Percentiles rank a stretch among this genome's conserved stretches.
These are phyloP conservation scores for Adansonia gregorii DNA, from an alignment of 441 rosid species.

Conservation along the genomic window DNA sequence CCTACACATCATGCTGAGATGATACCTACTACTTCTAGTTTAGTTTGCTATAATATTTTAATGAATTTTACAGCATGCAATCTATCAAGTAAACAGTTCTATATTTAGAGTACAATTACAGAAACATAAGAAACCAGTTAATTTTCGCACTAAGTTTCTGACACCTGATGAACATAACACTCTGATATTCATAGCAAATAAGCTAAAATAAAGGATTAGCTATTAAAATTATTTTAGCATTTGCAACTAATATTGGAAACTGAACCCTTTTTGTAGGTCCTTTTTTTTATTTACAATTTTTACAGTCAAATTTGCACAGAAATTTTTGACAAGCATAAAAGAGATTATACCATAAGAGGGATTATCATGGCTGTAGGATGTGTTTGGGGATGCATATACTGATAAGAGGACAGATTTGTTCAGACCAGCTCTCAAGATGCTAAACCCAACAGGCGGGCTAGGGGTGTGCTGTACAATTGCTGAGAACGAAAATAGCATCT, in stretches of 20 bases:
- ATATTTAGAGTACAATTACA: not conserved
- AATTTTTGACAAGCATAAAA: slow-evolving; percentile 21
- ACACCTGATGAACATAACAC: slow-evolving; percentile 8
- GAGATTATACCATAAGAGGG: slow-evolving; percentile 81
- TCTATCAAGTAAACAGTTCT: slow-evolving; percentile 18
- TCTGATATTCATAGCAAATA: slow-evolving; percentile 7
- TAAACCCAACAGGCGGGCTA: slow-evolving; percentile 91
- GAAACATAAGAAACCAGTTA: slow-evolving; percentile 17
- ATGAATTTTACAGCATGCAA: slow-evolving; percentile 3
- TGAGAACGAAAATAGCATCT: slow-evolving; percentile 92
- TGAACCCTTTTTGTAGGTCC: slow-evolving; percentile 13
- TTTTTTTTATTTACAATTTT: not conserved
- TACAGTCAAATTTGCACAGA: slow-evolving; percentile 23
- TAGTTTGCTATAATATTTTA: not conserved
- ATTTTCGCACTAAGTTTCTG: not conserved
- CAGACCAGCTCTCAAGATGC: slow-evolving; percentile 98
- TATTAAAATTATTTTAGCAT: slow-evolving; percentile 20
- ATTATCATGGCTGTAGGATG: slow-evolving; percentile 53
- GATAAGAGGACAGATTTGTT: slow-evolving; percentile 97
- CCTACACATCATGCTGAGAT: not conserved
- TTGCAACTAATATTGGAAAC: slow-evolving; percentile 31
- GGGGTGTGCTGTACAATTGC: slow-evolving; percentile 92
- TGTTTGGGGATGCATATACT: slow-evolving; percentile 72
- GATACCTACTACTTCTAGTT: slow-evolving; percentile 21
- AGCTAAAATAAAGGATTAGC: slow-evolving; percentile 14